Evolutionary conservation across 2,329 filamentous ascomycete genomes (phyloP), one percentile per base, ranked within the genome.

Genomic region (Colletotrichum brevisporum): DNA sequence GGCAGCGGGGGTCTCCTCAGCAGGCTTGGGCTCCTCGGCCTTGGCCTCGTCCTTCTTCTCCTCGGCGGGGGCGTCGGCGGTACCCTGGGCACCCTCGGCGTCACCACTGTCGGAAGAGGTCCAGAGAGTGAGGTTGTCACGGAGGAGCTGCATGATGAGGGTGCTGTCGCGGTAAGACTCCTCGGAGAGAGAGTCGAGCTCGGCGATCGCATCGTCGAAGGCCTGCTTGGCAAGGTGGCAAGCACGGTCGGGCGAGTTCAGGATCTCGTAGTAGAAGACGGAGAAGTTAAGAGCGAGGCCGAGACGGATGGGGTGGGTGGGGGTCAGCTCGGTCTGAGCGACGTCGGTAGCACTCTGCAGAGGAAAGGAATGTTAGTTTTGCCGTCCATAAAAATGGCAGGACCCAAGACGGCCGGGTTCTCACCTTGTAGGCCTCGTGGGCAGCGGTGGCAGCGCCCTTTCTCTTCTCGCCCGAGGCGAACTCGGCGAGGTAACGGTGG

Each of bases 201-300:
- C 95, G 79, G 95, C 95, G 82, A 98, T 98, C 79, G 95, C 95
- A 83, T 98, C 95, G 82, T 98, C 95, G 80, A 98, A 98, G 58
- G 96, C 95, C 88, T 98, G 95, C 91, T 98, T 98, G 84, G 95
- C 95, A 75, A 98, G 91, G 83, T 98, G 95, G 91, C 95, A 98
- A 80, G 95, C 95, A 81, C 93, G 94, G 85, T 98, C 95, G 79
- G 95, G 95, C 43, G 95, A 97, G 92, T 98, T 98, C 81, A 98
- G 88, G 82, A 98, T 98, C 90, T 98, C 96, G 85, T 98, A 97
- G 91, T 97, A 97, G 89, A 98, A 98, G 79, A 98, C 95, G 73
- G 95, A 98, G 91, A 98, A 98, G 92, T 98, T 98, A 77, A 98
- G 91, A 76, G 95, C 95, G 79, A 98, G 92, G 83, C 95, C 95